These are phyloP conservation scores for Brettanomyces naardenensis DNA, from an alignment of 805 yeast genomes.

Conservation along the genomic window DNA sequence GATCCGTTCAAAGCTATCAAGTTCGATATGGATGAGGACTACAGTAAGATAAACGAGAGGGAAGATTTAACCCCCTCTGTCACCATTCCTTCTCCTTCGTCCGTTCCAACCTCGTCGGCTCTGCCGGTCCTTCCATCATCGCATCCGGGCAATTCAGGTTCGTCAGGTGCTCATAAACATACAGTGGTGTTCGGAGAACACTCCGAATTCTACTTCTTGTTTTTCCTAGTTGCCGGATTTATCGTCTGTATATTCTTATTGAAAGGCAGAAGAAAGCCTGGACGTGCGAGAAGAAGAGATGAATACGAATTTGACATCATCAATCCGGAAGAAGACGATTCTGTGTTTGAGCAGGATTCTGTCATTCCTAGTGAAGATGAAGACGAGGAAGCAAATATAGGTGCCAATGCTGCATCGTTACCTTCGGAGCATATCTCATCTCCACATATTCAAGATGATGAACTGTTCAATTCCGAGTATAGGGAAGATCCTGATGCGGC, in stretches of 20 bases:
- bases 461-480: too few species aligned
- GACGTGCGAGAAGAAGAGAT: conserved; percentile 47
- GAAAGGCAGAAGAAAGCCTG: conserved; percentile 30
- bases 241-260: conserved; percentile 34
- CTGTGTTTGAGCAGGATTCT: conserved; percentile 11
- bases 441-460: too few species aligned
- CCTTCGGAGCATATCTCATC: too few species aligned
- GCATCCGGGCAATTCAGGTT: neutral
- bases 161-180: neutral
- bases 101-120: neutral
- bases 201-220: conserved; percentile 34
- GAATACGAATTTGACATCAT: conserved; percentile 75
- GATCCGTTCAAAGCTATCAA: conserved; percentile 56
- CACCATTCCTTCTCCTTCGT: neutral
- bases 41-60: conserved; percentile 18
- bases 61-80: neutral
- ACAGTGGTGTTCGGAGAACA: conserved; percentile 2
- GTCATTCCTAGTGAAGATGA: conserved; percentile 6
- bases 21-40: conserved; percentile 44
- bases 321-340: conserved; percentile 46
- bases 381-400: neutral
- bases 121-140: neutral
- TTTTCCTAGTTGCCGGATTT: conserved; percentile 53
- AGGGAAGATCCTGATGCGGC: conserved; percentile 6
- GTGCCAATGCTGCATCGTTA: too few species aligned